Evolutionary conservation across 306 rosid genomes (phyloP).

Genomic region (Dryas drummondii): DNA sequence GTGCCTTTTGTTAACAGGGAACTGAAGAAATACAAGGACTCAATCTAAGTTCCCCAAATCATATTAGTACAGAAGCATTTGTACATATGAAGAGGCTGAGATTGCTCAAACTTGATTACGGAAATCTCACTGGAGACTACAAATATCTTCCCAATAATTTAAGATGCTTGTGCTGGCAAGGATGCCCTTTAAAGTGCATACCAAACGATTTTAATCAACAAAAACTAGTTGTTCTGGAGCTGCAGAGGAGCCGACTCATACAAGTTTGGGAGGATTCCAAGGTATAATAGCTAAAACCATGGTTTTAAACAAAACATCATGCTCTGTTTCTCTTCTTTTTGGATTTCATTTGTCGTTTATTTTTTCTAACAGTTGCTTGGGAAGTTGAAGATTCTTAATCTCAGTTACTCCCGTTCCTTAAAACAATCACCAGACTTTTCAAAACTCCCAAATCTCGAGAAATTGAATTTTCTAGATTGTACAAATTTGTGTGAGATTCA

Average conservation of each 20-base stretch:
- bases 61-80: conserved; percentile 28
- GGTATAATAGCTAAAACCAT: conserved; percentile 21
- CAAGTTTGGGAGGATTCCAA: conserved; percentile 33
- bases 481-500: conserved; percentile 21
- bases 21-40: conserved; percentile 21
- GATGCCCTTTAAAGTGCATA: not conserved
- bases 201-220: conserved; percentile 14
- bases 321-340: too few relatives aligned
- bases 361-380: not conserved
- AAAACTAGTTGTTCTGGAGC: conserved; percentile 29
- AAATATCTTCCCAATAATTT: conserved; percentile 30
- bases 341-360: too few relatives aligned
- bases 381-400: conserved; percentile 33
- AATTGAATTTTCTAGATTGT: conserved; percentile 27
- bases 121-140: conserved; percentile 26
- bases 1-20: conserved; percentile 21
- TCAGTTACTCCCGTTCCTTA: conserved; percentile 26
- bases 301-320: too few relatives aligned
- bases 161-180: not conserved
- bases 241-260: conserved; percentile 32
- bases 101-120: conserved; percentile 35
- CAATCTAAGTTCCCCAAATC: not conserved
- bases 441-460: conserved; percentile 34
- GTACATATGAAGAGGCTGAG: conserved; percentile 37
- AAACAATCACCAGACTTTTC: conserved; percentile 36